Evolutionary conservation across 352 stramenopile genomes (phyloP), one percentile per base, ranked within the genome.

Genomic region (Pythium insidiosum): DNA sequence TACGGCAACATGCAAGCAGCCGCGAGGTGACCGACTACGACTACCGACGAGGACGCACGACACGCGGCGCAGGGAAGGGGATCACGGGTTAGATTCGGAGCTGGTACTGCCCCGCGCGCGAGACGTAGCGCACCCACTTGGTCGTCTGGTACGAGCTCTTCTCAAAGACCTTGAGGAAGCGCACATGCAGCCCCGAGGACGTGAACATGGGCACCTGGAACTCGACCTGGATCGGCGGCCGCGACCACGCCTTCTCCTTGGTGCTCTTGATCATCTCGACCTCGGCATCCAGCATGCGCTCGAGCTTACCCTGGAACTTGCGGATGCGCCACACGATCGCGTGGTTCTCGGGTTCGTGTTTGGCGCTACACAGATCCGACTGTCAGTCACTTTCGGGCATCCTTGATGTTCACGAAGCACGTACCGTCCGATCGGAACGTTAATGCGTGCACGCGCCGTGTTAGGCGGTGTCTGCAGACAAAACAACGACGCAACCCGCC

Each of bases 181-280:
- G 89, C 42, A 99, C 96, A 63, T 98, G 92, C 7, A 99, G 82
- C 9, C 96, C 96, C 24, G 92, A 98, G 6, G 92, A 82, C 19
- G 95, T 98, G 71, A 98, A 99, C 95, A 98, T 99, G 22, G 95
- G 95, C 50, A 99, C 75, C 48, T 98, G 89, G 54, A 99, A 99
- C 43, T 99, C 95, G 35, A 98, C 86, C 67, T 96, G 91, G 47
- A 99, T 98, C 0, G 95, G 95, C 24, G 95, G 96, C 25, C 95
- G 74, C 40, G 73, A 96, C 95, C 96, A 99, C 38, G 87, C 69
- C 50, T 98, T 98, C 43, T 97, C 85, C 50, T 96, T 85, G 6
- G 96, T 98, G 38, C 82, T 97, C 37, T 96, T 96, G 60, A 99
- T 93, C 56, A 99, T 93, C 57, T 98, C 90, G 23, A 99, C 88